Conservation (phyloP, 2,329 filamentous ascomycete species). For the Graphilbum sp. region DNA sequence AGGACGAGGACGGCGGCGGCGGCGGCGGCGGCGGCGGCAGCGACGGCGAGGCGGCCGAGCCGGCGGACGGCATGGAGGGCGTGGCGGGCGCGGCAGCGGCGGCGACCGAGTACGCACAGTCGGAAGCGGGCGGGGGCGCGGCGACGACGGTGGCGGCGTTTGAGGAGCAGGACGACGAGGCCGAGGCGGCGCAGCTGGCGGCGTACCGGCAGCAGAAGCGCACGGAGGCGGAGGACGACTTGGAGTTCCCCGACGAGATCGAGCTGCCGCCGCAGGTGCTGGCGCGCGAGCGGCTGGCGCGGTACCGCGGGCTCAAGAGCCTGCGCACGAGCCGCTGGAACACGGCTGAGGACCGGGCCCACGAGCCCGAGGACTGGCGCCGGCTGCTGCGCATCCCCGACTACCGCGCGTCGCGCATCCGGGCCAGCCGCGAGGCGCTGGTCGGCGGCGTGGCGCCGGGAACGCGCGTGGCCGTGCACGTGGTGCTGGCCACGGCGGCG, state of each 20-base stretch:
- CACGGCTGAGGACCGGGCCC: constrained; percentile 66
- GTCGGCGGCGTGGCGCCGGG: constrained; percentile 78
- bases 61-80: constrained; percentile 57
- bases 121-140: constrained; percentile 31
- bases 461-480: constrained; percentile 64
- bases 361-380: constrained; percentile 82
- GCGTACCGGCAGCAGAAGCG: constrained; percentile 66
- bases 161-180: constrained; percentile 69
- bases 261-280: constrained; percentile 79
- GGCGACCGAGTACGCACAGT: constrained; percentile 82
- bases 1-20: constrained; percentile 39
- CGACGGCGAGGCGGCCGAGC: constrained; percentile 57
- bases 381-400: constrained; percentile 76
- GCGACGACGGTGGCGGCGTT: constrained; percentile 48
- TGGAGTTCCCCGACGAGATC: constrained; percentile 94
- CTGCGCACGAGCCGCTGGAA: constrained; percentile 79
- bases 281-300: constrained; percentile 67
- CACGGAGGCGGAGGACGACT: constrained; percentile 77
- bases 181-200: constrained; percentile 57
- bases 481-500: constrained; percentile 19
- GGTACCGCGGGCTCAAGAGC: constrained; percentile 86
- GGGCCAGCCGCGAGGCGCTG: constrained; percentile 63
- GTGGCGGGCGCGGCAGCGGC: constrained; percentile 42
- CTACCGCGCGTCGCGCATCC: constrained; percentile 69
- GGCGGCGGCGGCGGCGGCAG: constrained; percentile 46